Percentiles rank a stretch among this genome's conserved stretches.
Conservation (phyloP, 805 yeast genomes). For the Metschnikowia dekortorum region DNA sequence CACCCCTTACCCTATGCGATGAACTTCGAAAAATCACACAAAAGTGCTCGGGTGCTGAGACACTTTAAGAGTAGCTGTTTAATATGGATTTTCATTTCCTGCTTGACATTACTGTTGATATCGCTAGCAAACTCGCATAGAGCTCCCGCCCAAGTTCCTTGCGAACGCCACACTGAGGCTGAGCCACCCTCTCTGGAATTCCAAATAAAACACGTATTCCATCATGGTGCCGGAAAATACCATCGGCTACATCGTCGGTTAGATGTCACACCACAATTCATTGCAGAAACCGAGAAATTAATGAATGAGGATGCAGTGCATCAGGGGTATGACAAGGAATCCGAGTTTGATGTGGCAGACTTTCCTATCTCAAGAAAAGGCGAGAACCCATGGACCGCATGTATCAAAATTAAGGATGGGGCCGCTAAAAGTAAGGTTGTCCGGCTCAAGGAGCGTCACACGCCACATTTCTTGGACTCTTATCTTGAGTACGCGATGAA, state of each 20-base stretch:
- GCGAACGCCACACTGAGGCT: slow-evolving; percentile 1
- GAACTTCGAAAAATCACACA: not conserved
- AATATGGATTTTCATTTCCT: not conserved
- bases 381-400: slow-evolving; percentile 39
- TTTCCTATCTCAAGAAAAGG: slow-evolving; percentile 32
- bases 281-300: slow-evolving; percentile 17
- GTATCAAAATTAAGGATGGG: slow-evolving; percentile 25
- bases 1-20: not conserved
- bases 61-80: not conserved
- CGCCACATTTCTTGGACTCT: slow-evolving; percentile 62
- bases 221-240: slow-evolving; percentile 51
- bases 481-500: slow-evolving; percentile 55
- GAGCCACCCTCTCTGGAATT: slow-evolving; percentile 11
- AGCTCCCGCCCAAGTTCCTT: not conserved
- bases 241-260: slow-evolving; percentile 44
- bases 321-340: not conserved
- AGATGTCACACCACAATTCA: slow-evolving; percentile 44
- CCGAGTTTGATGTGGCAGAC: slow-evolving; percentile 21
- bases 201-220: slow-evolving; percentile 53
- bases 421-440: slow-evolving; percentile 16
- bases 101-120: not conserved
- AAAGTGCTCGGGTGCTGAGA: not conserved
- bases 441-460: slow-evolving; percentile 35
- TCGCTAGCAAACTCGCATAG: not conserved
- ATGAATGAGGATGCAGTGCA: not conserved